Evolutionary conservation across 2,329 filamentous ascomycete genomes (phyloP).

Genomic region (Xylaria sp.): DNA sequence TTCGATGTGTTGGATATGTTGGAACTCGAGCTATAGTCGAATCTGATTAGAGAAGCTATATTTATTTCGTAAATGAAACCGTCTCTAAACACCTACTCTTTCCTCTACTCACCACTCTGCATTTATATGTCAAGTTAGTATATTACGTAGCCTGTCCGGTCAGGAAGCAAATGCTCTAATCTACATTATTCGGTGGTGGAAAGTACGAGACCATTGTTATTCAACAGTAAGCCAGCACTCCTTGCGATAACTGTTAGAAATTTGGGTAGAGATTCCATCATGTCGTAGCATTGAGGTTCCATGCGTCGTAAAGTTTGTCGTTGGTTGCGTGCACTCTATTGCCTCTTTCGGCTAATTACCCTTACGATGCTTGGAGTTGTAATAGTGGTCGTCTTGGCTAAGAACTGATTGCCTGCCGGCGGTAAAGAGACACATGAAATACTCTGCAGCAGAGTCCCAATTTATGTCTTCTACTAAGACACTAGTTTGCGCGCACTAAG

Average conservation of each 20-base stretch:
- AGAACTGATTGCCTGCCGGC: constrained; percentile 19
- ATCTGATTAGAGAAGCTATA: constrained; percentile 34
- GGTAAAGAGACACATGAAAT: background rate
- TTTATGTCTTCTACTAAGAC: background rate
- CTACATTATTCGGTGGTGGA: background rate
- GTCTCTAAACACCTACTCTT: constrained; percentile 4
- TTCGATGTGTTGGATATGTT: constrained; percentile 26
- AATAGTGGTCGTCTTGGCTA: background rate
- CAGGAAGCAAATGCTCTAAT: background rate
- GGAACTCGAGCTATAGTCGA: constrained; percentile 29
- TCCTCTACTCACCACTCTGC: no score
- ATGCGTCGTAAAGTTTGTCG: background rate
- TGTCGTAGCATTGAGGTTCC: background rate
- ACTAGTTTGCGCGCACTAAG: constrained; percentile 1
- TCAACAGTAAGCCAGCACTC: background rate
- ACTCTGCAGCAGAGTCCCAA: constrained; percentile 3
- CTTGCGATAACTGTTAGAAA: constrained; percentile 6
- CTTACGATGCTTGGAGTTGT: background rate
- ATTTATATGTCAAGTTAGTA: background rate
- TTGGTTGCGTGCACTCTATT: constrained; percentile 12
- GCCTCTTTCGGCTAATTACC: constrained; percentile 18
- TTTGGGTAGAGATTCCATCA: background rate
- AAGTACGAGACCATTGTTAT: background rate
- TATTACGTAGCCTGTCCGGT: constrained; percentile 6
- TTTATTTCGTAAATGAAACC: constrained; percentile 30